Evolutionary conservation across 768 basidiomycete species (phyloP), one percentile per base, ranked within the genome.

Genomic region (Suillus occidentalis): DNA sequence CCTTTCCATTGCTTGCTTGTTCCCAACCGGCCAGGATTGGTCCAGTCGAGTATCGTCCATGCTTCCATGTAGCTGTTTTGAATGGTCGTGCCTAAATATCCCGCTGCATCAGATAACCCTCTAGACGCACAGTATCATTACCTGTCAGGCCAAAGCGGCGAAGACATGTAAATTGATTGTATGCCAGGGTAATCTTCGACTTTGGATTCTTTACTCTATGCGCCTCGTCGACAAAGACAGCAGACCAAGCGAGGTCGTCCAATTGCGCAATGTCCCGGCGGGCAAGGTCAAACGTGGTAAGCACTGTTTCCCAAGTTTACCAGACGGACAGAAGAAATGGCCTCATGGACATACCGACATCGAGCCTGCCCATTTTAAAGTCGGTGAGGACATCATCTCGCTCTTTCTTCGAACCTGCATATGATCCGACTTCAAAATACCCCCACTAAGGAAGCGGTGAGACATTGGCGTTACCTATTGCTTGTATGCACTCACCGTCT

Each of bases 31-130:
- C 89, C 92, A 0, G 95, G 94, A 66, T 89, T 91, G n/a, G 90
- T 90, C 91, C 94, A 98, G 72, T 97, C 88, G 39, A 98, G 78
- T 40, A 99, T 88, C 1, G 93, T 92, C 91, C 94, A 96, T 69
- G 98, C 80, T 74, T 99, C 97, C 50, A 86, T 84, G 72, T 96
- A 95, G 1, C 88, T 85, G 69, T 98, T 99, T 72, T 99, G 97
- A 42, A 91, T 84, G 10, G 88, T 84, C n/a, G 83, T 85, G 37
- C 57, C 57, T 58, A 40, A 40, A 18, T 40, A 3, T 25, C 8
- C 37, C 37, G 37, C 25, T 25, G 5, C 37, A 40, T 58, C 57
- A 7, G 73, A 75, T 53, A 67, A 60, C 4, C 25, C 22, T 39
- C 16, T 4, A 18, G 36, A 16, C 39, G 9, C 22, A 39, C 6